Percentiles rank a stretch among this genome's conserved stretches.
phyloP scores from a whole-genome alignment of 2,329 filamentous ascomycete genomes.

The Phialophora chinensis region DNA sequence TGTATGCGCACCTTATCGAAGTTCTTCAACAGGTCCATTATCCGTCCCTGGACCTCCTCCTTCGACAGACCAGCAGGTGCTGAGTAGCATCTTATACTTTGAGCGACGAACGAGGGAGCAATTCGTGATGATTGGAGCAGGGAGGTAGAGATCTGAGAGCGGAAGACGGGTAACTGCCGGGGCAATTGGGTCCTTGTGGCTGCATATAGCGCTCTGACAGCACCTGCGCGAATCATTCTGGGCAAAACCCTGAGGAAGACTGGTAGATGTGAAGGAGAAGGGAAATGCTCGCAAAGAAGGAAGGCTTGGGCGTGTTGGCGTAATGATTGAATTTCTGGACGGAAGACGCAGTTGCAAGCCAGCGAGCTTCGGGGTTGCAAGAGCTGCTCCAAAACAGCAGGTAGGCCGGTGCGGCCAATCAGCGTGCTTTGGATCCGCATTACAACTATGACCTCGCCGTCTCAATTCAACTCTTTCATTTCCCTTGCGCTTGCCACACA shows the following conservation, averaged over 20 bases:
- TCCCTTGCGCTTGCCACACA: slow-evolving; percentile 34
- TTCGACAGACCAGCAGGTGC: slow-evolving; percentile 77
- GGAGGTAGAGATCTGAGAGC: slow-evolving; percentile 64
- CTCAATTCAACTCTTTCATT: slow-evolving; percentile 11
- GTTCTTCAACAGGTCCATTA: slow-evolving; percentile 89
- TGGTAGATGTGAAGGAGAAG: slow-evolving; percentile 8
- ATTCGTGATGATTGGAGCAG: slow-evolving; percentile 67
- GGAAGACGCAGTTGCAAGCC: slow-evolving; percentile 32
- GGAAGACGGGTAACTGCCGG: slow-evolving; percentile 61
- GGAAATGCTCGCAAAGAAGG: slow-evolving; percentile 5
- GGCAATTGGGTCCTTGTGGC: slow-evolving; percentile 56
- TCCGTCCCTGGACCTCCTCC: slow-evolving; percentile 86
- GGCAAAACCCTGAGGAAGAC: slow-evolving; percentile 23
- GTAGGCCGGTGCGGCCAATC: slow-evolving; percentile 21
- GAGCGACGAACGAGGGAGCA: slow-evolving; percentile 67
- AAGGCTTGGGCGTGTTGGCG: slow-evolving; percentile 32
- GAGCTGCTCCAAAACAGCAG: slow-evolving; percentile 16
- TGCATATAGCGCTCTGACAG: slow-evolving; percentile 76
- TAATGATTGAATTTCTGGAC: slow-evolving; percentile 30
- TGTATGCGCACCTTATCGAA: slow-evolving; percentile 84
- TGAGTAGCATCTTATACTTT: slow-evolving; percentile 83
- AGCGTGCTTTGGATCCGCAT: slow-evolving; percentile 11
- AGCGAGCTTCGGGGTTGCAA: slow-evolving; percentile 33
- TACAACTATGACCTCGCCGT: slow-evolving; percentile 15
- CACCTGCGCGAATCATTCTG: slow-evolving; percentile 87